phyloP scores from a whole-genome alignment of 352 stramenopile species.

The Stramenopiles sp. region DNA sequence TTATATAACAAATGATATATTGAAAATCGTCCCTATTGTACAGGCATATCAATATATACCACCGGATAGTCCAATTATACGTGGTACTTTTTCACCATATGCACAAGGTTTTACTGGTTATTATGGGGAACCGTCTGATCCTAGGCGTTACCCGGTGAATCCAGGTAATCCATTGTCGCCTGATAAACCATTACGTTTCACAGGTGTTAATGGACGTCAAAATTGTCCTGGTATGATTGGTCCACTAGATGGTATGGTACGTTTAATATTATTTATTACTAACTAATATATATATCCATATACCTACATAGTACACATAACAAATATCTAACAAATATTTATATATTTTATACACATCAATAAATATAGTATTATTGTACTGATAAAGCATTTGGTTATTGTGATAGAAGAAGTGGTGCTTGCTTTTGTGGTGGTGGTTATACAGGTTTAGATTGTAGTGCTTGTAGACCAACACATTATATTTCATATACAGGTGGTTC shows the following conservation, averaged over 20 bases:
- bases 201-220: constrained; percentile 22
- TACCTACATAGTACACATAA: no score
- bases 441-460: constrained; percentile 56
- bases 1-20: no score
- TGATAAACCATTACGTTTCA: background rate
- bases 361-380: constrained; percentile 72
- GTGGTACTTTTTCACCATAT: constrained; percentile 30
- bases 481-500: background rate
- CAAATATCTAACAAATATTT: no score
- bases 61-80: background rate
- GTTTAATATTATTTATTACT: no score
- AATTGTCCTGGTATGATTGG: constrained; percentile 55
- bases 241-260: constrained; percentile 36
- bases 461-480: constrained; percentile 64
- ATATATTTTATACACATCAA: no score
- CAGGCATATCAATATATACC: background rate
- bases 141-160: constrained; percentile 43
- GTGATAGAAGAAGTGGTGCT: constrained; percentile 64
- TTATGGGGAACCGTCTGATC: constrained; percentile 46
- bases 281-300: no score
- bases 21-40: no score
- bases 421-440: constrained; percentile 84
- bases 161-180: constrained; percentile 48
- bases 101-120: constrained; percentile 46
- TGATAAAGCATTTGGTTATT: constrained; percentile 70